phyloP scores from a whole-genome alignment of 306 rosid genomes.

The Mimosa pudica region DNA sequence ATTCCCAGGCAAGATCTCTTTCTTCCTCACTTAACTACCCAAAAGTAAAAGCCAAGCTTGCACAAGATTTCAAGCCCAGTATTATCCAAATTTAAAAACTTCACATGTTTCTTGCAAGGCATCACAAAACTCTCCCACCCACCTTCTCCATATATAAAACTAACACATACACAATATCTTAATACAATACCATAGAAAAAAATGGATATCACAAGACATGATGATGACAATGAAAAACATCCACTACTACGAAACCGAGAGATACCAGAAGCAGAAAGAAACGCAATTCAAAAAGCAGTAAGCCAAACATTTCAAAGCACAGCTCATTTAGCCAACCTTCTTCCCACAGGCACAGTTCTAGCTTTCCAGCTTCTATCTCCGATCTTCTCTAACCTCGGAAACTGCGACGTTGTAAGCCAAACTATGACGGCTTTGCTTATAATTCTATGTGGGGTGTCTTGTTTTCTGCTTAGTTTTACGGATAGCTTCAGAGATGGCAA shows the following conservation, averaged over 20 bases:
- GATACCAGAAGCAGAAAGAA: slow-evolving; percentile 50
- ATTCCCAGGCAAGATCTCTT: slow-evolving; percentile 18
- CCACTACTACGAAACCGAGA: slow-evolving; percentile 59
- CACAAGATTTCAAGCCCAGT: slow-evolving; percentile 1
- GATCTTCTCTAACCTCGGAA: slow-evolving; percentile 67
- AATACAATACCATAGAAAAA: background rate
- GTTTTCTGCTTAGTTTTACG: slow-evolving; percentile 63
- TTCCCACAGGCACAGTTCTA: slow-evolving; percentile 88
- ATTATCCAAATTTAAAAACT: slow-evolving; percentile 23
- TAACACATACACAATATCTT: no score
- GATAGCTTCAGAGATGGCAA: slow-evolving; percentile 67
- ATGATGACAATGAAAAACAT: slow-evolving; percentile 42
- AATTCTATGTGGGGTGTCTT: slow-evolving; percentile 51
- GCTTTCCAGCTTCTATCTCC: slow-evolving; percentile 87
- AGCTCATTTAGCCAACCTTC: slow-evolving; percentile 81
- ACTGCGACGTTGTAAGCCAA: slow-evolving; percentile 61
- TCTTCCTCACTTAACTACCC: slow-evolving; percentile 17
- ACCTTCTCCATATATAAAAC: background rate
- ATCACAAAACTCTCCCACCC: slow-evolving; percentile 37
- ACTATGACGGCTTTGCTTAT: slow-evolving; percentile 55
- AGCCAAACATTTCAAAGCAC: slow-evolving; percentile 80
- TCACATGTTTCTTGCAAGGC: slow-evolving; percentile 65
- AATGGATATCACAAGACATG: slow-evolving; percentile 59
- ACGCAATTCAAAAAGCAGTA: slow-evolving; percentile 65
- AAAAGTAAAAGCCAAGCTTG: slow-evolving; percentile 5